Conservation (phyloP, 106 monocot genomes). For the Acorus gramineus region DNA sequence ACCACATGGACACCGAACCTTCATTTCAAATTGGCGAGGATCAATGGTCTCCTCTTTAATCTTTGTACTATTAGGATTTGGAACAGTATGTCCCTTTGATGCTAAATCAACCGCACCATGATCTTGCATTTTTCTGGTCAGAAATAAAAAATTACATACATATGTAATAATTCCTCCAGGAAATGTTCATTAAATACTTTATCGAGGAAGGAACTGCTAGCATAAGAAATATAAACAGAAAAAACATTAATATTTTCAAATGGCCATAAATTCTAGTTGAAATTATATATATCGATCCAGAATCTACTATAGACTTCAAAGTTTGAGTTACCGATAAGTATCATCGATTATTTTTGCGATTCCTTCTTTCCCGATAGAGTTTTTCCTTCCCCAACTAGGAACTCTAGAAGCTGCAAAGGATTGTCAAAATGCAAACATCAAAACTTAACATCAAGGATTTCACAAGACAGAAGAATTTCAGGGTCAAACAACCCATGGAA, state of each 20-base stretch:
- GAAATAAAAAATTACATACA: slow-evolving; percentile 6
- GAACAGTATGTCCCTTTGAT: slow-evolving; percentile 47
- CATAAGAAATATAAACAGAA: not conserved
- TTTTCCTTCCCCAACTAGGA: slow-evolving; percentile 56
- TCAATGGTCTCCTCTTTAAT: slow-evolving; percentile 50
- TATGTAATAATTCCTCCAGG: not conserved
- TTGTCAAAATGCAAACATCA: not conserved
- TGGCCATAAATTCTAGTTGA: not conserved
- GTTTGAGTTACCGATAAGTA: slow-evolving; percentile 49
- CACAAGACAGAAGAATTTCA: not conserved
- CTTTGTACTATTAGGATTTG: slow-evolving; percentile 43
- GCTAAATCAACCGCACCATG: slow-evolving; percentile 60
- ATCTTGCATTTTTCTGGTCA: slow-evolving; percentile 76
- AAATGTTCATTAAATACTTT: too few relatives aligned
- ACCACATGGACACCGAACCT: slow-evolving; percentile 76
- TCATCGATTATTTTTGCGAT: slow-evolving; percentile 81
- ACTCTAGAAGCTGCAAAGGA: slow-evolving; percentile 25
- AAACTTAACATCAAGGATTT: not conserved
- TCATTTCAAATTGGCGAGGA: slow-evolving; percentile 26
- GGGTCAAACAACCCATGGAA: too few relatives aligned
- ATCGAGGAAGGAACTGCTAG: not conserved
- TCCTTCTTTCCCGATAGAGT: slow-evolving; percentile 43
- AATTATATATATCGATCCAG: slow-evolving; percentile 1
- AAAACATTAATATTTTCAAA: not conserved
- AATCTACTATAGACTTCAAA: not conserved